These are phyloP conservation scores for Moelleriella libera DNA, from an alignment of 2,329 filamentous ascomycete genomes.

Conservation along the genomic window DNA sequence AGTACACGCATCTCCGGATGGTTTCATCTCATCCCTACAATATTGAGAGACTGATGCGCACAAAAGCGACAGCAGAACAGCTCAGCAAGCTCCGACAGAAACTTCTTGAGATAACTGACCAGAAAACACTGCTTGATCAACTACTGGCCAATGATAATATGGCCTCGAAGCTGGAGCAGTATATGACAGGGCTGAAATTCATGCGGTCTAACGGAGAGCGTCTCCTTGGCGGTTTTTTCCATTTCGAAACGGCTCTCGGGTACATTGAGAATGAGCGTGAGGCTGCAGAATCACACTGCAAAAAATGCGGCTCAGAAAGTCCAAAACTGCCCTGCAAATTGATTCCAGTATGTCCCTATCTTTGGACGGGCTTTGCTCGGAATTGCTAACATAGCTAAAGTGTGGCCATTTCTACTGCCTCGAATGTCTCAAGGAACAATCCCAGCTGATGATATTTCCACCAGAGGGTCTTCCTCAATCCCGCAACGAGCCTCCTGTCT, in stretches of 20 bases:
- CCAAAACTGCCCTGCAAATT: fast-evolving
- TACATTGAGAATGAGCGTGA: slow-evolving; percentile 6
- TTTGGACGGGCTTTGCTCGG: neutral
- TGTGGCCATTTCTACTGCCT: slow-evolving; percentile 19
- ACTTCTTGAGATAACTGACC: neutral
- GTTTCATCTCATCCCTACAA: slow-evolving; percentile 13
- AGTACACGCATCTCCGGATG: neutral
- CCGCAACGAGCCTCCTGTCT: neutral
- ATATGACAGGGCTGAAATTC: slow-evolving; percentile 4
- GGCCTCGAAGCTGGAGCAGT: slow-evolving; percentile 2
- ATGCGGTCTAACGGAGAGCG: slow-evolving; percentile 1
- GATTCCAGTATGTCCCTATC: neutral
- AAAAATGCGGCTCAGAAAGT: slow-evolving; percentile 2
- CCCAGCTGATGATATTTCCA: neutral
- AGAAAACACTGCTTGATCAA: slow-evolving; percentile 4
- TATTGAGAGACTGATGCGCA: slow-evolving; percentile 13
- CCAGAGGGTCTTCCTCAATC: neutral
- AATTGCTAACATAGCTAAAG: slow-evolving; percentile 9
- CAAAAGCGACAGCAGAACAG: fast-evolving
- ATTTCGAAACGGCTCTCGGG: slow-evolving; percentile 7
- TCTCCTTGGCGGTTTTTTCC: slow-evolving; percentile 8
- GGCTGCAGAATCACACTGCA: slow-evolving; percentile 1
- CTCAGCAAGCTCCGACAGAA: slow-evolving; percentile 1
- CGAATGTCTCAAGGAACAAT: slow-evolving; percentile 7
- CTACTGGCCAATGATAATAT: neutral